phyloP scores from a whole-genome alignment of 441 rosid species.

The Adansonia rubrostipa region DNA sequence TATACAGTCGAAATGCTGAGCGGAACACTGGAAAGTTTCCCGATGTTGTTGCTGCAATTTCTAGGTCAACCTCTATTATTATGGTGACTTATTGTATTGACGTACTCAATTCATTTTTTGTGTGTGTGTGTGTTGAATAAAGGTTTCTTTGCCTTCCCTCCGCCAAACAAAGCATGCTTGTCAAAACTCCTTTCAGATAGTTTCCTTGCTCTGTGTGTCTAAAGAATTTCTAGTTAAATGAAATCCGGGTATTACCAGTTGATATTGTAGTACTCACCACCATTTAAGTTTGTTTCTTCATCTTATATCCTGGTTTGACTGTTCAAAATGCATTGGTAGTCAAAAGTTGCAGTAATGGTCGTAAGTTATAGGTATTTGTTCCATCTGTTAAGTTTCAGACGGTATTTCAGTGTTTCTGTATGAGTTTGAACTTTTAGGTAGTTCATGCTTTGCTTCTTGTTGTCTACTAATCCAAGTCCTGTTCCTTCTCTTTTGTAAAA shows the following conservation, averaged over 20 bases:
- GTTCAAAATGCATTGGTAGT: not conserved
- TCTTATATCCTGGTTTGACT: not conserved
- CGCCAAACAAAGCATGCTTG: not conserved
- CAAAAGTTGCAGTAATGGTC: not conserved
- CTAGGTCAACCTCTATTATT: conserved; percentile 54
- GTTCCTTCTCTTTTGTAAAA: not conserved
- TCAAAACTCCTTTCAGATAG: not conserved
- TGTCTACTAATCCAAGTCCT: not conserved
- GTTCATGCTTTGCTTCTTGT: not conserved
- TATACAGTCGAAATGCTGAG: conserved; percentile 94
- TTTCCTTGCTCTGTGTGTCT: not conserved
- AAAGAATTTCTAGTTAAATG: not conserved
- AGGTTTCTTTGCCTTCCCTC: conserved; percentile 7
- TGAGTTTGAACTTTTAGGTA: not conserved
- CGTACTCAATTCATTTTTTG: not conserved
- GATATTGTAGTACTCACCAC: not conserved
- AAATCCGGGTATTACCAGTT: not conserved
- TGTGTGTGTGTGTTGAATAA: not conserved
- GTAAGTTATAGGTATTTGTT: not conserved
- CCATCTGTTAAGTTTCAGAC: not conserved
- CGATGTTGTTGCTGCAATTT: conserved; percentile 72
- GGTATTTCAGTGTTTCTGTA: not conserved
- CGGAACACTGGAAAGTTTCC: conserved; percentile 88
- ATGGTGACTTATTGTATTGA: conserved; percentile 13
- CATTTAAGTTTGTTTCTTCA: not conserved